Evolutionary conservation across 2,329 filamentous ascomycete genomes (phyloP), one percentile per base, ranked within the genome.

Genomic region (Zasmidium angulare): DNA sequence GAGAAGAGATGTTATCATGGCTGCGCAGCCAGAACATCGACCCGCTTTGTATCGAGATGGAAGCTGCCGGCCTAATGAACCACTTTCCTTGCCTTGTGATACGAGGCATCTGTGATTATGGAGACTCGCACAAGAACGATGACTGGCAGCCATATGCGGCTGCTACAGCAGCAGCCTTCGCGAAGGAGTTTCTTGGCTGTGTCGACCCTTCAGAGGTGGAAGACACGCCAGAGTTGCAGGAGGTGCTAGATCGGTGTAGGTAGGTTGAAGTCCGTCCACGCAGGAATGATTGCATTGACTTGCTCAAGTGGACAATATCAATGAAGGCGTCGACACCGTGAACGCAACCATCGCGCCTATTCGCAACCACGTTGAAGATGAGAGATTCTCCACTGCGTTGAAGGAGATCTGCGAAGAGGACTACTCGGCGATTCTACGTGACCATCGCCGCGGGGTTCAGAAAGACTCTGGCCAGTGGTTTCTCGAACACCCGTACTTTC

Each of bases 31-130:
- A 56, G 9, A 50, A 55, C 7, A 40, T 61, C 23, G 29, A 1
- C 19, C 53, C n/a, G n/a, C 36, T 52, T 17, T 52, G 65, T 29
- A 61, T 66, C n/a, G 67, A 66, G 46, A 68, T 64, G 62, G 70
- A 69, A 50, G 66, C 66, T 6, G 63, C 61, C 20, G 64, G 66
- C 2, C 23, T 64, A 2, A 53, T 68, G 55, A 63, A 67, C n/a
- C 46, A 26, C 48, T 67, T 66, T 36, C 65, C 64, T 1, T 69
- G 65, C 55, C 50, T 69, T 4, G 64, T 68, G 1, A 63, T 69
- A 3, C 56, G 67, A n/a, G 66, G 67, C 1, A 63, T 69, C 2
- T 64, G 59, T n/a, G 65, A 68, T 29, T 69, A 69, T 49, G 58
- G 61, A 7, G 65, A 68, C 49, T 56, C 55, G 11, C 65, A 66